Evolutionary conservation across 305 asterid genomes (phyloP).

Genomic region (Rubia balearica): DNA sequence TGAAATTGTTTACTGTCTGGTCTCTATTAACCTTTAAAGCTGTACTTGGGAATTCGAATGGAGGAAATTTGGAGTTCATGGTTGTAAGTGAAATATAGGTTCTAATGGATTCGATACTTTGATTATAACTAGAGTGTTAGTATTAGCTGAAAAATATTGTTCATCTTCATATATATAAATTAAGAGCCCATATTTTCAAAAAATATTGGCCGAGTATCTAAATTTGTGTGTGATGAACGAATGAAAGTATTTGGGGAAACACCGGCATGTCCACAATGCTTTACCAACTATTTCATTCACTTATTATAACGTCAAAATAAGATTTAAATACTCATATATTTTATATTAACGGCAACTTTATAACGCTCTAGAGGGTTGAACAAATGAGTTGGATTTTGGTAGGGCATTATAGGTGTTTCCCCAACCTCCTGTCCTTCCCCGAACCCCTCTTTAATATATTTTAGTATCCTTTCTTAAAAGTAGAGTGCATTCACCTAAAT

Average conservation of each 20-base stretch:
- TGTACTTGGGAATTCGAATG: background rate
- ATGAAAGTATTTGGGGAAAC: background rate
- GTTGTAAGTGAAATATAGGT: background rate
- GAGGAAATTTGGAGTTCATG: background rate
- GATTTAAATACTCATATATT: background rate
- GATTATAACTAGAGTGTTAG: background rate
- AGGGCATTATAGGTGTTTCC: no score
- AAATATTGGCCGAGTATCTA: background rate
- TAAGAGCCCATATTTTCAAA: background rate
- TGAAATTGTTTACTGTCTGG: background rate
- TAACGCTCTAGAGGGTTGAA: background rate
- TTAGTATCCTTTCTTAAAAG: background rate
- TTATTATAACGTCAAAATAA: background rate
- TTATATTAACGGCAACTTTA: background rate
- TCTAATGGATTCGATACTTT: background rate
- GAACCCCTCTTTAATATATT: background rate
- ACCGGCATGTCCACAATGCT: background rate
- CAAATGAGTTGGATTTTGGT: background rate
- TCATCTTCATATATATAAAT: background rate
- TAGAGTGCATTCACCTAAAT: background rate
- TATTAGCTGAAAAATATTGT: background rate
- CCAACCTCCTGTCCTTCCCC: background rate
- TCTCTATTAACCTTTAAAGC: background rate
- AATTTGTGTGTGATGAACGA: slow-evolving; percentile 1
- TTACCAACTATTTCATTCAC: background rate